Evolutionary conservation across 1,284 basidiomycete genomes (phyloP), one percentile per base, ranked within the genome.

Genomic region (Austropuccinia psidii): DNA sequence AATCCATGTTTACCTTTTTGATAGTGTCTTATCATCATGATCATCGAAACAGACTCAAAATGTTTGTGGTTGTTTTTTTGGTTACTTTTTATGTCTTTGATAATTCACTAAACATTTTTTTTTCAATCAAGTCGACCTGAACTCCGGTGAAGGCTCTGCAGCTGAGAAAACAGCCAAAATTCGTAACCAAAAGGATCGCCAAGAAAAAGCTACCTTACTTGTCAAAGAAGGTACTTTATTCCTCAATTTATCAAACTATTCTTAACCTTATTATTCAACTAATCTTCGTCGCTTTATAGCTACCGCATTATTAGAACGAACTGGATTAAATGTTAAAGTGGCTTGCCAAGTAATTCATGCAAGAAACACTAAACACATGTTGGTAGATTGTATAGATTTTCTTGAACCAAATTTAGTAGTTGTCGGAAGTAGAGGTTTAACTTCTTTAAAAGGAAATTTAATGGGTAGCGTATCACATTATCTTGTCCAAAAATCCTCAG

Each of bases 31-130:
- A 50, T 72, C 19, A 72, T 72, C 31, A 72, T 57, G 31, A 33
- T 62, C 31, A 72, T 72, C 27, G 69, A 72, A 49, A 72, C 69
- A n/a, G 69, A 72, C n/a, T 60, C 69, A 17, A 72, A 72, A 49
- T 62, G 69, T 72, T 41, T 8, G 69, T 49, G 15, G 29, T 24
- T 11, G 21, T 11, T 6, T 1, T 8, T 4, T 41, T 68, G 35
- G 1, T 31, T 19, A 19, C 11, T 49, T 62, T 49, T 39, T 5
- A 11, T 31, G 11, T 21, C 43, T 57, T 21, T 69, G 66, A 69
- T 57, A 5, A 6, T 47, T 47, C 39, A 5, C 0, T 41, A 21
- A 2, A n/a, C 24, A 9, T 62, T 29, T 39, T 29, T 58, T 4
- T 19, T 27, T 47, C 43, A 37, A 29, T 29, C 9, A n/a, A 72